phyloP scores from a whole-genome alignment of 139 green algal species.

The Coccomyxa sp. region DNA sequence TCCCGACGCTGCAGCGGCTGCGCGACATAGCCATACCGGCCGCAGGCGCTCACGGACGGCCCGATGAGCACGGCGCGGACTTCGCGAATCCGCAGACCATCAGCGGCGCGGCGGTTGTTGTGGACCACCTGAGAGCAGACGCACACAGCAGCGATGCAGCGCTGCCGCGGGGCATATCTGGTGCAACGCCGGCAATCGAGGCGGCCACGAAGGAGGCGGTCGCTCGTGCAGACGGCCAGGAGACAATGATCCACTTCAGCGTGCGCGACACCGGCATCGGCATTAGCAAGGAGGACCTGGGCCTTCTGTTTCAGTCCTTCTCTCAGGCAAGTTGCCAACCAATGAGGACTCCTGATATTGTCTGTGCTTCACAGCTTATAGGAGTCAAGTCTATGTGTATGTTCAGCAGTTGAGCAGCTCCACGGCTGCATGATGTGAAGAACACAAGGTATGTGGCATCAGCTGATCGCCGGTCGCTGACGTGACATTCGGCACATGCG shows the following conservation, averaged over 20 bases:
- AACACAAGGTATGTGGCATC: too few species aligned
- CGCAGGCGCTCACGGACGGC: not conserved
- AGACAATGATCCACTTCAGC: constrained; percentile 49
- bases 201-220: not conserved
- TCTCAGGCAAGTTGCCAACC: constrained; percentile 36
- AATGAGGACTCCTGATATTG: not conserved
- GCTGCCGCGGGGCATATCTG: not conserved
- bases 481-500: not conserved
- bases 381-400: too few species aligned
- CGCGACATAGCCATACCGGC: not conserved
- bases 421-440: too few species aligned
- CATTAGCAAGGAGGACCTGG: constrained; percentile 50
- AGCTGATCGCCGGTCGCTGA: not conserved
- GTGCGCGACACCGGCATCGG: constrained; percentile 81
- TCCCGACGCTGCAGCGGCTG: not conserved
- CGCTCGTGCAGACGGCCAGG: not conserved
- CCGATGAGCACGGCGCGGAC: not conserved
- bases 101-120: not conserved
- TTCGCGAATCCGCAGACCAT: not conserved
- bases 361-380: not conserved
- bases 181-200: not conserved
- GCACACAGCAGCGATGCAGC: not conserved
- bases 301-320: constrained; percentile 76
- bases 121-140: not conserved
- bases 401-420: too few species aligned